Conservation (phyloP, 176 grass and related monocot species). For the Bromus sterilis region DNA sequence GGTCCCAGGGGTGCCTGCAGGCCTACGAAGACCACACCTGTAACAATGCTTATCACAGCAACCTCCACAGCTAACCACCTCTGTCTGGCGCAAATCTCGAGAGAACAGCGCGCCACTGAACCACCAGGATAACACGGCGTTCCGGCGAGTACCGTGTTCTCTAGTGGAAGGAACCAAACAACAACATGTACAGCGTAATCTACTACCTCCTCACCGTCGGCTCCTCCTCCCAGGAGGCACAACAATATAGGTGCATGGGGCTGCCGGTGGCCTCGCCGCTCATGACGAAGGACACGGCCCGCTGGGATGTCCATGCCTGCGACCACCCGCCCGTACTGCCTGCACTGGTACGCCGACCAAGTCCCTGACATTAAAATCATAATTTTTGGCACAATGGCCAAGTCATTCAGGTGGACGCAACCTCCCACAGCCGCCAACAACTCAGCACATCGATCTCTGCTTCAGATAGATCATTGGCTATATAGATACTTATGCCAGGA, state of each 20-base stretch:
- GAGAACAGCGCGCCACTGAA: too few species aligned
- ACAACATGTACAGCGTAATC: too few species aligned
- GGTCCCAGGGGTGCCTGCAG: too few species aligned
- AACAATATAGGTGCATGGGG: not conserved
- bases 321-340: not conserved
- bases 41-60: too few species aligned
- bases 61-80: too few species aligned
- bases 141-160: conserved; percentile 7
- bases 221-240: not conserved
- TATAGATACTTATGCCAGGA: too few species aligned
- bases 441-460: not conserved
- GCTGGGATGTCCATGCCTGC: not conserved
- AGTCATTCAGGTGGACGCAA: not conserved
- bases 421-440: not conserved
- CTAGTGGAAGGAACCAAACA: too few species aligned
- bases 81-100: too few species aligned
- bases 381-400: not conserved
- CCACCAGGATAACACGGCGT: too few species aligned
- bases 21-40: too few species aligned
- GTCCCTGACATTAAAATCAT: not conserved
- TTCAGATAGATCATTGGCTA: not conserved
- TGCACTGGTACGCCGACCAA: too few species aligned
- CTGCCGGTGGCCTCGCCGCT: not conserved
- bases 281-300: not conserved
- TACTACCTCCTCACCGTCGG: not conserved